Evolutionary conservation across 2,329 filamentous ascomycete species (phyloP), one percentile per base, ranked within the genome.

Genomic region (Diplodia seriata): DNA sequence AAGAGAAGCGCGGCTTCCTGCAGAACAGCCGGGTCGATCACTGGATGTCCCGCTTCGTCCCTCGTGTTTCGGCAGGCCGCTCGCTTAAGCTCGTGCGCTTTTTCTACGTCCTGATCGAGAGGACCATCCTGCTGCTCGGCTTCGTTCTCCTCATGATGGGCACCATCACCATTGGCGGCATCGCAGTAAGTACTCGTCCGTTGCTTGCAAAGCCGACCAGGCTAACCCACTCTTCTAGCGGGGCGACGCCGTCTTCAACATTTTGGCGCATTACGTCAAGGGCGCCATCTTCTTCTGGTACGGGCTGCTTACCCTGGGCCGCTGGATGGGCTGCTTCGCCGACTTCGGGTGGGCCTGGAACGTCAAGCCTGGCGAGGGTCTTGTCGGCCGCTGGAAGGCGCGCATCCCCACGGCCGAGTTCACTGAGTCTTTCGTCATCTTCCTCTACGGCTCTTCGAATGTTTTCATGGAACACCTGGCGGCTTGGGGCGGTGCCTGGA

Each of bases 271-370:
- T 76, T 97, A 92, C 82, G 89, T 97, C 78, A 98, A 98, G 78
- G 94, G 94, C 55, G 92, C 92, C 3, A 91, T 98, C 66, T 98
- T 98, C 83, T 93, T 97, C 81, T 95, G 92, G 89, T 92, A 96
- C 70, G 94, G 94, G 9, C 80, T 97, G 23, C 81, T 97, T 69
- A 97, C 92, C 0, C 84, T 98, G 4, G 93, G 93, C 36, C 90
- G 94, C 67, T 97, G 93, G 91, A 88, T 93, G 75, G 94, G 94
- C 31, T 91, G 91, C 77, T 98, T 97, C 77, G 89, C 91, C 68
- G 92, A 97, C 69, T 86, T 94, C 68, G 94, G 94, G 71, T 98
- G 94, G 94, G 92, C 93, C 0, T 97, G 94, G 94, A 98, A 98
- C 74, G 80, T 94, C 69, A 91, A 91, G 69, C 93, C 93, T 9